Evolutionary conservation across 805 yeast species (phyloP).

Genomic region (Maudiozyma bulderi): DNA sequence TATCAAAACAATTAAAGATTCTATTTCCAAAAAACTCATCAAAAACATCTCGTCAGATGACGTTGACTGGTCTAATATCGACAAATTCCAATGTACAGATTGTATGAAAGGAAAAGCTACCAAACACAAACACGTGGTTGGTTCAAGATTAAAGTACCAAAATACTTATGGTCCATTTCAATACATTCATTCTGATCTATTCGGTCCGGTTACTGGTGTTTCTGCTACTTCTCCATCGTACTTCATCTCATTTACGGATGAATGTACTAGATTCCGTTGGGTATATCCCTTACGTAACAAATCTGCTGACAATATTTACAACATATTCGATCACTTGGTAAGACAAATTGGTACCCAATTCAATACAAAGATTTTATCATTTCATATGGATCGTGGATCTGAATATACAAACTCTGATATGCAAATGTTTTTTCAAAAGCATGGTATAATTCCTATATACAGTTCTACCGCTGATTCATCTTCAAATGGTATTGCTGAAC

Average conservation of each 20-base stretch:
- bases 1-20: background rate
- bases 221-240: conserved; percentile 1
- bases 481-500: conserved; percentile 9
- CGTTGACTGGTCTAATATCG: conserved; percentile 15
- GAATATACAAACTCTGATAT: conserved; percentile 6
- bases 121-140: conserved; percentile 4
- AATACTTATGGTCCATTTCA: conserved; percentile 4
- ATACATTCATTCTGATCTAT: conserved; percentile 6
- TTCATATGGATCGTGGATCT: conserved; percentile 7
- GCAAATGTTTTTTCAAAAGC: background rate
- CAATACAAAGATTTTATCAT: background rate
- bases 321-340: background rate
- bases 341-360: conserved; percentile 1
- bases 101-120: conserved; percentile 6
- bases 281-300: conserved; percentile 2
- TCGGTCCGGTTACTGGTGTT: conserved; percentile 6
- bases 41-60: background rate
- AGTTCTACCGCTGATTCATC: conserved; percentile 6
- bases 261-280: conserved; percentile 7
- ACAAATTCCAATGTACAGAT: conserved; percentile 29
- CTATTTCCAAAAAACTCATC: background rate
- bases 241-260: conserved; percentile 10
- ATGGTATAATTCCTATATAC: conserved; percentile 5
- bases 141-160: conserved; percentile 5
- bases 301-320: conserved; percentile 1